These are phyloP conservation scores for Allomyces arbusculus DNA, from an alignment of 192 early-diverging fungal species.

Conservation along the genomic window DNA sequence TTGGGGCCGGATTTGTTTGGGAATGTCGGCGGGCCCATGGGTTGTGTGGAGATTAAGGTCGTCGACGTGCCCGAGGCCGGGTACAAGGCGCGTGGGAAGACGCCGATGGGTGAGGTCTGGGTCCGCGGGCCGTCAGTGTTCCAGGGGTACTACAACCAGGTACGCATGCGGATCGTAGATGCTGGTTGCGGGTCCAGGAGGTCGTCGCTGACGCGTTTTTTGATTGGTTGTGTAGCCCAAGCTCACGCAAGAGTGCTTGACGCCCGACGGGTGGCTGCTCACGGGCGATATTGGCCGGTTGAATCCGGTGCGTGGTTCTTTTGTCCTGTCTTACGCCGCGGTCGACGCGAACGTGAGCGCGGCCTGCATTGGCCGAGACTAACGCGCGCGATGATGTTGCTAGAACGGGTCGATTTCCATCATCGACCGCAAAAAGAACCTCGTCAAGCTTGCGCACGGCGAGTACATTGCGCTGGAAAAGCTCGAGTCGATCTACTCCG, in stretches of 20 bases:
- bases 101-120: conserved; percentile 40
- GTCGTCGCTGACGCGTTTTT: too few relatives aligned
- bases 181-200: too few relatives aligned
- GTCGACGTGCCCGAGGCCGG: conserved; percentile 31
- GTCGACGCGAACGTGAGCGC: too few relatives aligned
- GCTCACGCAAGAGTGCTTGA: conserved; percentile 33
- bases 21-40: conserved; percentile 20
- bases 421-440: conserved; percentile 63
- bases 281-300: conserved; percentile 57
- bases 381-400: neutral
- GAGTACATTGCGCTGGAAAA: conserved; percentile 36
- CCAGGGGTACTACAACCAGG: conserved; percentile 41
- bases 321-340: too few relatives aligned
- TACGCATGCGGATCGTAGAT: too few relatives aligned
- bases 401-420: conserved; percentile 44
- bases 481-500: neutral
- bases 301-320: conserved; percentile 12
- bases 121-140: conserved; percentile 38
- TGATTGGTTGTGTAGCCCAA: conserved; percentile 7
- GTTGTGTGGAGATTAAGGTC: conserved; percentile 37
- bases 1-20: conserved; percentile 12
- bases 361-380: neutral
- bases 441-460: conserved; percentile 53
- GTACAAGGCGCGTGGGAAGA: conserved; percentile 17
- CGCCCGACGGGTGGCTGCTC: conserved; percentile 46